phyloP scores from a whole-genome alignment of 768 basidiomycete species.

The Tylopilus balloui region DNA sequence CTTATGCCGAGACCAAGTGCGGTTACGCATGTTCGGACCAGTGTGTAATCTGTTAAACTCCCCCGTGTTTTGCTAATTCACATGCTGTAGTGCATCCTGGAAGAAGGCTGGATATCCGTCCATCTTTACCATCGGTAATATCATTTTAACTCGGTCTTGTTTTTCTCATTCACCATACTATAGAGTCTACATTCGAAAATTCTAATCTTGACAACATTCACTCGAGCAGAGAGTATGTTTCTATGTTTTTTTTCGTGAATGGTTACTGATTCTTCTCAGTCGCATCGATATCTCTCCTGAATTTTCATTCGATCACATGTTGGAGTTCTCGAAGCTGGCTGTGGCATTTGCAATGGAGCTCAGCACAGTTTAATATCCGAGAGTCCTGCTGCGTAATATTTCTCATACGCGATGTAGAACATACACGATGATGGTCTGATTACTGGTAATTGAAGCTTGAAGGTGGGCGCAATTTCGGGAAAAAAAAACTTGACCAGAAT shows the following conservation, averaged over 20 bases:
- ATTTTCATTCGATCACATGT: slow-evolving; percentile 88
- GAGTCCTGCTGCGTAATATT: neutral
- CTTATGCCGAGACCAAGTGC: slow-evolving; percentile 79
- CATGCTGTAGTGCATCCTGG: slow-evolving; percentile 63
- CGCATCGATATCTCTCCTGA: slow-evolving; percentile 82
- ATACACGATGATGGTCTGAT: too few relatives aligned
- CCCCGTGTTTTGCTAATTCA: slow-evolving; percentile 22
- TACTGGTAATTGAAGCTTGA: too few relatives aligned
- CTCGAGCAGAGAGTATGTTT: slow-evolving; percentile 67
- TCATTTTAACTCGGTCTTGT: neutral
- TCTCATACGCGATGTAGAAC: neutral
- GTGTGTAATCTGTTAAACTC: slow-evolving; percentile 40
- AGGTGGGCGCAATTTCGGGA: too few relatives aligned
- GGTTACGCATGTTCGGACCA: slow-evolving; percentile 95
- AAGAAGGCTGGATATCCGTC: slow-evolving; percentile 80
- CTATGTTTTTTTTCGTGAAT: slow-evolving; percentile 36
- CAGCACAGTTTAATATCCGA: slow-evolving; percentile 36
- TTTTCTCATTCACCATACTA: neutral
- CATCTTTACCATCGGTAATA: slow-evolving; percentile 67
- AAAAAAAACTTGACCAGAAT: too few relatives aligned
- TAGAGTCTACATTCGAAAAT: slow-evolving; percentile 68
- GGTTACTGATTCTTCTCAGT: slow-evolving; percentile 37
- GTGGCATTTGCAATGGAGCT: slow-evolving; percentile 78
- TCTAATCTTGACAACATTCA: slow-evolving; percentile 78
- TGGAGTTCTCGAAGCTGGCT: slow-evolving; percentile 82